Evolutionary conservation across 2,329 filamentous ascomycete species (phyloP), one percentile per base, ranked within the genome.

Genomic region (Dichotomopilus funicola): DNA sequence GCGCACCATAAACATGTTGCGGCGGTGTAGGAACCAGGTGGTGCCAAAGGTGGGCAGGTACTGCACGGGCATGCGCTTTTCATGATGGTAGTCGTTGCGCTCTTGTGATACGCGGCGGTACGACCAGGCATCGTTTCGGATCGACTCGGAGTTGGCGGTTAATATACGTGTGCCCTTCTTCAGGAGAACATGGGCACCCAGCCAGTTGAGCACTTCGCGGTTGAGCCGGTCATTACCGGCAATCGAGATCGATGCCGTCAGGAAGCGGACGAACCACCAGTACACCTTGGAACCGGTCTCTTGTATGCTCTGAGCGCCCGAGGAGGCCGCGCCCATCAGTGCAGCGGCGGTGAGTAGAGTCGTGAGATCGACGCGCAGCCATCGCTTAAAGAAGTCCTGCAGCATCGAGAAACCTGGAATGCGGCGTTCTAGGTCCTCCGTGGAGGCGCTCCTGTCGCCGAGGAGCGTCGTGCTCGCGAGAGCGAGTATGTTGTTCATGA

Each of bases 21-120:
- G 62, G 9, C 67, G 60, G 52, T 67, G 59, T 27, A 68, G 49
- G 62, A 73, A 72, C 69, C 68, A 72, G 1, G 68, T 71, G 0
- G 65, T 66, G 13, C 68, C 69, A 37, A 72, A 73, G 1, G 68
- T 71, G 3, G 71, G 70, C 4, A 72, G 62, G 48, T 72, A 72
- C 51, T 70, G 65, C 27, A 73, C 67, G 0, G 71, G 67, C 1
- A 65, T 55, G 12, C 71, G 64, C 59, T 68, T 72, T 50, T 70
- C 68, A 41, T 66, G 64, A 38, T 65, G 61, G 44, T 62, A 65
- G 59, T 72, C 69, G 47, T 67, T 65, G 6, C 68, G 64, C 51
- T 70, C 62, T n/a, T 64, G 54, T 1, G 53, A 43, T 4, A 56
- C 48, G 6, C 61, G 61, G 0, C 64, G 63, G 43, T 65, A 67